Conservation (phyloP, 2,329 filamentous ascomycete genomes). For the Drechslera avenae region DNA sequence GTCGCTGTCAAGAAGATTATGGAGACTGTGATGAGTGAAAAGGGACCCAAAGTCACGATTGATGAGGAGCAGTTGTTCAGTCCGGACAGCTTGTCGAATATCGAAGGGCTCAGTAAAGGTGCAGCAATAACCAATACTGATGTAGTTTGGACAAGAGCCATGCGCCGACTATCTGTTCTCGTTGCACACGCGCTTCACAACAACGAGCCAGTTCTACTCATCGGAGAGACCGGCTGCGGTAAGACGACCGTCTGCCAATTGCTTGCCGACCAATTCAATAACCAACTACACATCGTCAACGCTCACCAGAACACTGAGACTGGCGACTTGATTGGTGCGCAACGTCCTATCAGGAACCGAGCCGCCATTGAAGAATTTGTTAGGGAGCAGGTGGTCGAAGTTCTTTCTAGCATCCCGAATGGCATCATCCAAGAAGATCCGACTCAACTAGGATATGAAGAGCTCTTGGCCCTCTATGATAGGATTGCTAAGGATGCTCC, state of each 20-base stretch:
- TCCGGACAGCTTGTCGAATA: constrained; percentile 40
- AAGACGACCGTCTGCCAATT: constrained; percentile 97
- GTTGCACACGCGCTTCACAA: constrained; percentile 86
- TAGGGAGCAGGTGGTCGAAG: constrained; percentile 62
- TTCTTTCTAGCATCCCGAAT: constrained; percentile 25
- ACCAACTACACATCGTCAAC: constrained; percentile 86
- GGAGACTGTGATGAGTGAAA: constrained; percentile 78
- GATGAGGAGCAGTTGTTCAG: constrained; percentile 76
- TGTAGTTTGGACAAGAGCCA: constrained; percentile 93
- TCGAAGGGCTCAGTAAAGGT: constrained; percentile 40
- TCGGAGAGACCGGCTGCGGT: constrained; percentile 96
- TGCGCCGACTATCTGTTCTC: constrained; percentile 88
- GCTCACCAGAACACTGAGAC: constrained; percentile 97
- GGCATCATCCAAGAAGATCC: constrained; percentile 14
- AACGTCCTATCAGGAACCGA: constrained; percentile 87
- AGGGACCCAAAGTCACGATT: constrained; percentile 68
- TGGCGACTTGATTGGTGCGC: constrained; percentile 93
- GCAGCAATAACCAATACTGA: constrained; percentile 18
- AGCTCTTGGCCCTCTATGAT: constrained; percentile 66
- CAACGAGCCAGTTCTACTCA: constrained; percentile 90
- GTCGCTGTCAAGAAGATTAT: constrained; percentile 84
- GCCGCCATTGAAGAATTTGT: constrained; percentile 72
- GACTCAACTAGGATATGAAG: constrained; percentile 35
- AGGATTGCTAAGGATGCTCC: constrained; percentile 54
- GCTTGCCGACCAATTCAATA: constrained; percentile 78